phyloP scores from a whole-genome alignment of 495 filamentous ascomycete genomes.

The Trichoderma erinaceum region DNA sequence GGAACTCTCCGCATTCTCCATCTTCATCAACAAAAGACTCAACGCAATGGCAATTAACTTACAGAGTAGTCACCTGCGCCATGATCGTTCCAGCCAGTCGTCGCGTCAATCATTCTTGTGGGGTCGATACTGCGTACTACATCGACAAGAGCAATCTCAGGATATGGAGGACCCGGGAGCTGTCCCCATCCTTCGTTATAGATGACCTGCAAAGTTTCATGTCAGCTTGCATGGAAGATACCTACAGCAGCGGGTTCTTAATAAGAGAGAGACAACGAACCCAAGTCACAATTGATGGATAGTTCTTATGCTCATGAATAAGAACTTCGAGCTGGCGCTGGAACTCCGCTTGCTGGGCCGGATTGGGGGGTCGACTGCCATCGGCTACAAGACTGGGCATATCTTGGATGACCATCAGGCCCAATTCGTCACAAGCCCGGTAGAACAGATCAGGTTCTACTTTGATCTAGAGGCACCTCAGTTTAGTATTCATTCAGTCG shows the following conservation, averaged over 20 bases:
- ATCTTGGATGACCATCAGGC: slow-evolving; percentile 60
- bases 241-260: neutral
- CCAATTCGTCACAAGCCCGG: slow-evolving; percentile 58
- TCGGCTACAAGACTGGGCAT: slow-evolving; percentile 45
- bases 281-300: slow-evolving; percentile 52
- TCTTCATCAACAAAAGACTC: neutral
- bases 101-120: slow-evolving; percentile 53
- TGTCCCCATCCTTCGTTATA: slow-evolving; percentile 74
- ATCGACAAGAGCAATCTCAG: slow-evolving; percentile 51
- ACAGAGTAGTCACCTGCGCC: slow-evolving; percentile 53
- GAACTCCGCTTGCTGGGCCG: slow-evolving; percentile 53
- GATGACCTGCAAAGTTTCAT: slow-evolving; percentile 39
- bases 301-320: slow-evolving; percentile 55
- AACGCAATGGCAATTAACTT: slow-evolving; percentile 21
- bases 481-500: neutral
- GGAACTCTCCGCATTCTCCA: neutral
- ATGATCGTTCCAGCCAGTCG: slow-evolving; percentile 56
- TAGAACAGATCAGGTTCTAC: slow-evolving; percentile 61
- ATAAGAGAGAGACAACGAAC: slow-evolving; percentile 20
- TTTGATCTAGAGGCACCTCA: slow-evolving; percentile 48
- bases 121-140: slow-evolving; percentile 51
- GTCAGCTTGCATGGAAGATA: neutral
- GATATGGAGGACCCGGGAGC: slow-evolving; percentile 35
- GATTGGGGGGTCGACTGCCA: slow-evolving; percentile 33
- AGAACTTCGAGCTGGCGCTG: slow-evolving; percentile 54